Conservation (phyloP, 176 grass and related monocot genomes). For the Leersia perrieri region DNA sequence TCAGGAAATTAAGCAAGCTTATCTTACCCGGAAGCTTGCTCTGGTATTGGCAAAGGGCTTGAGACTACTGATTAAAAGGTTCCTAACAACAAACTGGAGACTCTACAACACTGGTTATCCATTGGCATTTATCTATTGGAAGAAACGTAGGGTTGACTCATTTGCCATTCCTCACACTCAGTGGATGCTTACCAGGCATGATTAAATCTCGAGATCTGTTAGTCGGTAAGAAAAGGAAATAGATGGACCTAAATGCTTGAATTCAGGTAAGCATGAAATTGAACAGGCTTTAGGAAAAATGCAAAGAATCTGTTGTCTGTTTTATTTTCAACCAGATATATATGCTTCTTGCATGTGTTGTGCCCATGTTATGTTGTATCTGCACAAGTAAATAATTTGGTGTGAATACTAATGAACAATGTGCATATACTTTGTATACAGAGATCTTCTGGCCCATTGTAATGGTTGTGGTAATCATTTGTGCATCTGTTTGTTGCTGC, state of each 20-base stretch:
- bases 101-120: slow-evolving; percentile 33
- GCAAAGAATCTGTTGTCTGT: not conserved
- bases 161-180: slow-evolving; percentile 40
- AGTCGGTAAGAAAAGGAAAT: slow-evolving; percentile 42
- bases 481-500: not conserved
- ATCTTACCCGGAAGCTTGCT: slow-evolving; percentile 49
- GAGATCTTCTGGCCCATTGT: not conserved
- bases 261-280: not conserved
- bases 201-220: slow-evolving; percentile 59
- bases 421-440: not conserved
- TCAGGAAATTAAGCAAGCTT: slow-evolving; percentile 70
- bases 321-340: slow-evolving; percentile 10
- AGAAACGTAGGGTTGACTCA: slow-evolving; percentile 52
- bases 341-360: slow-evolving; percentile 3
- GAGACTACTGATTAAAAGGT: slow-evolving; percentile 42
- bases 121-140: slow-evolving; percentile 50
- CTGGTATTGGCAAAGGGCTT: slow-evolving; percentile 51
- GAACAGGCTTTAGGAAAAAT: too few species aligned
- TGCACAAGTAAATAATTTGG: not conserved
- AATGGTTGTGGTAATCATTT: not conserved
- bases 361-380: not conserved
- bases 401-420: not conserved
- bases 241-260: slow-evolving; percentile 43
- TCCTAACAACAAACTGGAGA: slow-evolving; percentile 30
- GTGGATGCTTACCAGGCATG: slow-evolving; percentile 41